A percentile compares a stretch with the other conserved stretches of the same genome.
These are phyloP conservation scores for Rusavskia elegans DNA, from an alignment of 495 filamentous ascomycete species.

Conservation along the genomic window DNA sequence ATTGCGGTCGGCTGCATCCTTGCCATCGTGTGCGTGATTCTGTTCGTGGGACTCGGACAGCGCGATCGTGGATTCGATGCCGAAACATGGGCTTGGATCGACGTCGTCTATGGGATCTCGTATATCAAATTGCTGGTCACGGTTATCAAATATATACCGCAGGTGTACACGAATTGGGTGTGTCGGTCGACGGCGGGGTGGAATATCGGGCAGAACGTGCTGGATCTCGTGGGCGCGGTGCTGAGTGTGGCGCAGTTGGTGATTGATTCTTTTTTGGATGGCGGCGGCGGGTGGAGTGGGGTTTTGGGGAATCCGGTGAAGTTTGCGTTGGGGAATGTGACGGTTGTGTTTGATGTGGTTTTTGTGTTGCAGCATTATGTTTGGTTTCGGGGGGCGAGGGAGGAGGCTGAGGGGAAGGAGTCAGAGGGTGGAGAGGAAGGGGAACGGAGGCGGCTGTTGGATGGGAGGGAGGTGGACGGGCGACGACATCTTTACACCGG, in stretches of 20 bases:
- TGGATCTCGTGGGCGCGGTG: conserved; percentile 68
- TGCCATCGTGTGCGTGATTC: conserved; percentile 36
- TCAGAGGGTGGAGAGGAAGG: neutral
- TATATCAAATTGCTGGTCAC: conserved; percentile 85
- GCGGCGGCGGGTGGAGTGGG: conserved; percentile 72
- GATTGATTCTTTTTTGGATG: conserved; percentile 70
- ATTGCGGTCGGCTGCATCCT: conserved; percentile 49
- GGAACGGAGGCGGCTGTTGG: neutral
- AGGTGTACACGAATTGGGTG: conserved; percentile 66
- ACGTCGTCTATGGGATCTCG: conserved; percentile 66
- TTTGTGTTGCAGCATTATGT: conserved; percentile 83
- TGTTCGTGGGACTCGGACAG: conserved; percentile 34
- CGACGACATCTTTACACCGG: neutral
- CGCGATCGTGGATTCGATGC: conserved; percentile 38
- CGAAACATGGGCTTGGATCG: conserved; percentile 56
- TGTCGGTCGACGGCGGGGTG: conserved; percentile 74
- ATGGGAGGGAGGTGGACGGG: neutral
- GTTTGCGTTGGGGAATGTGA: conserved; percentile 66
- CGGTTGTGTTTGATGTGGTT: conserved; percentile 69
- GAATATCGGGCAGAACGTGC: conserved; percentile 71
- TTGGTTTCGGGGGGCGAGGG: conserved; percentile 35
- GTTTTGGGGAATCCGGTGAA: conserved; percentile 87
- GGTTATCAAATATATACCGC: conserved; percentile 81
- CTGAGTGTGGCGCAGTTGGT: conserved; percentile 70
- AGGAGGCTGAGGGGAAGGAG: neutral